A percentile compares a stretch with the other conserved stretches of the same genome.
Conservation (phyloP, 2,329 filamentous ascomycete species). For the Rosellinia necatrix region DNA sequence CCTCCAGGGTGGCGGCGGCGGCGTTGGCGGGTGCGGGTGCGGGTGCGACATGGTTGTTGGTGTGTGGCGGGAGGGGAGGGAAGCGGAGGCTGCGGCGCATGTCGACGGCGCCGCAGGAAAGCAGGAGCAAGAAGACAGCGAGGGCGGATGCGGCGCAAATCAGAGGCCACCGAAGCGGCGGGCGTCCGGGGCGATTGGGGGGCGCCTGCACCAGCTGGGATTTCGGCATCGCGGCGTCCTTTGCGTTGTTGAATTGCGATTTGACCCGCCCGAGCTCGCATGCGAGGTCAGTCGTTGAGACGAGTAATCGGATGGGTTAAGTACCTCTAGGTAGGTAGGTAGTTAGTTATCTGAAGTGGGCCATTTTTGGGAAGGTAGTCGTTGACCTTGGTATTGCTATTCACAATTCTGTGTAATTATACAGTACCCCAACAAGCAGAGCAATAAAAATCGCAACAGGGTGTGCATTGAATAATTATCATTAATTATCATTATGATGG, state of each 20-base stretch:
- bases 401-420: too few relatives aligned
- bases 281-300: too few relatives aligned
- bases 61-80: background rate
- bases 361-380: too few relatives aligned
- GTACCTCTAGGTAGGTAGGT: too few relatives aligned
- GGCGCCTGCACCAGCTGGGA: background rate
- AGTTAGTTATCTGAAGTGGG: too few relatives aligned
- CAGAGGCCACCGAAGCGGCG: background rate
- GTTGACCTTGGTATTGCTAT: too few relatives aligned
- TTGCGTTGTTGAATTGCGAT: background rate
- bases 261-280: too few relatives aligned
- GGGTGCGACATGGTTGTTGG: background rate
- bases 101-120: background rate
- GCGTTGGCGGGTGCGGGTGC: background rate
- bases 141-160: constrained; percentile 2
- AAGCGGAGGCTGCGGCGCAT: background rate
- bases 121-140: background rate
- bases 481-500: too few relatives aligned
- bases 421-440: too few relatives aligned
- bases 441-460: too few relatives aligned
- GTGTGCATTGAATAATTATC: too few relatives aligned
- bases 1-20: constrained; percentile 22
- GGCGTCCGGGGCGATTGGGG: background rate
- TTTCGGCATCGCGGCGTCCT: background rate
- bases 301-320: too few relatives aligned